A percentile compares a stretch with the other conserved stretches of the same genome.
Evolutionary conservation across 345 rosid species (phyloP).

Genomic region (Aurinia saxatilis): DNA sequence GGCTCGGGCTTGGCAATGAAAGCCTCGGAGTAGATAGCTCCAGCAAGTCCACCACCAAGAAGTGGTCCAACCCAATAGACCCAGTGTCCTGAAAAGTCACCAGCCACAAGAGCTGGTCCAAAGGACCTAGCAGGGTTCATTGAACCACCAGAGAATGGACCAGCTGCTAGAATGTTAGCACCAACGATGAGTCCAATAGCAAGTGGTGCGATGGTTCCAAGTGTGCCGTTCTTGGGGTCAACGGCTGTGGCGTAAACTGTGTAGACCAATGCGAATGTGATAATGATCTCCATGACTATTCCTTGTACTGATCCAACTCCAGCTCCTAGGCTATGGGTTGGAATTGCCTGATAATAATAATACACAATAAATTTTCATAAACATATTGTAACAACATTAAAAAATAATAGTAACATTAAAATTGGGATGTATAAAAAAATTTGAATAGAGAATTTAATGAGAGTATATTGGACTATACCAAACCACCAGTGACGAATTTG

Average conservation of each 20-base stretch:
- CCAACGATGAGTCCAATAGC: conserved; percentile 92
- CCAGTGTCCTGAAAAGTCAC: conserved; percentile 71
- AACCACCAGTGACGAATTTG: conserved; percentile 69
- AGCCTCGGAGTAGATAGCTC: conserved; percentile 56
- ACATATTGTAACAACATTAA: too few relatives aligned
- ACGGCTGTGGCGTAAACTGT: conserved; percentile 85
- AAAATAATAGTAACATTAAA: background rate
- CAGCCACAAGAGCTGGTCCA: conserved; percentile 75
- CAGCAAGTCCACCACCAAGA: conserved; percentile 81
- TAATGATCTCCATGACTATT: conserved; percentile 78
- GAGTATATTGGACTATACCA: conserved; percentile 36
- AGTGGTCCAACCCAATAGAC: conserved; percentile 93
- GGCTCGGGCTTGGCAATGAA: conserved; percentile 30
- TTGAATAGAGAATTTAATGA: background rate
- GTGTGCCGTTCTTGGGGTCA: conserved; percentile 80
- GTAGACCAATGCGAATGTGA: conserved; percentile 83
- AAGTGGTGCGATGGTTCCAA: conserved; percentile 78
- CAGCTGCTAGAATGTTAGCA: conserved; percentile 85
- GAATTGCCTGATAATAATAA: conserved; percentile 70
- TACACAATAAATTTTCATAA: too few relatives aligned
- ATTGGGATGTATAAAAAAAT: background rate
- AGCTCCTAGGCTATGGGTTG: conserved; percentile 58
- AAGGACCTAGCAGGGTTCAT: conserved; percentile 95
- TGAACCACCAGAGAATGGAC: conserved; percentile 89
- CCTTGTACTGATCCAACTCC: conserved; percentile 73